Conservation (phyloP, 129 eudicot species). For the Helichrysum umbraculigerum region DNA sequence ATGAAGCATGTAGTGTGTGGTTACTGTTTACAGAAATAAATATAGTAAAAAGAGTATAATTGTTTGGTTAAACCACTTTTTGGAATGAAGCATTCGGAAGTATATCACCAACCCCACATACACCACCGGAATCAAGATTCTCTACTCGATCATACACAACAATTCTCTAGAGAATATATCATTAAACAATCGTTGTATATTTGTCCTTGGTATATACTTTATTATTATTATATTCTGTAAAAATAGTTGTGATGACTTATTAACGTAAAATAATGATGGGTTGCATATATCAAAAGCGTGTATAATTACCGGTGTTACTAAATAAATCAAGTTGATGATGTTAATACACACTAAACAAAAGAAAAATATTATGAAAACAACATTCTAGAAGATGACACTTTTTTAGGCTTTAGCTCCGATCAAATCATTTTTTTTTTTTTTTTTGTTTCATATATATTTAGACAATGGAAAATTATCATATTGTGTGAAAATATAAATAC, state of each 20-base stretch:
- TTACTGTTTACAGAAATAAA: no score
- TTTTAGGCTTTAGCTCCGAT: no score
- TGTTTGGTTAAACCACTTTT: conserved; percentile 42
- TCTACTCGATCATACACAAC: no score
- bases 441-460: no score
- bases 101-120: conserved; percentile 31
- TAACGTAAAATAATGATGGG: background rate
- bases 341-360: no score
- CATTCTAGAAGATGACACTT: no score
- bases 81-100: conserved; percentile 37
- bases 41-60: conserved; percentile 23
- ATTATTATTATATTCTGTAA: background rate
- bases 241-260: background rate
- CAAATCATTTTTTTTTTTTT: no score
- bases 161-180: conserved; percentile 25
- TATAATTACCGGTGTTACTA: background rate
- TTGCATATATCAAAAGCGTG: background rate
- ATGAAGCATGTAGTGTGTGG: no score
- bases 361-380: background rate
- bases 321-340: background rate
- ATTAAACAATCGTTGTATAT: conserved; percentile 22
- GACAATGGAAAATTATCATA: no score
- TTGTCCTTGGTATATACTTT: conserved; percentile 1
- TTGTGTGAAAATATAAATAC: no score
- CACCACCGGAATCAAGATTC: conserved; percentile 22